phyloP scores from a whole-genome alignment of 2,329 filamentous ascomycete species.

The Neonectria neomacrospora region DNA sequence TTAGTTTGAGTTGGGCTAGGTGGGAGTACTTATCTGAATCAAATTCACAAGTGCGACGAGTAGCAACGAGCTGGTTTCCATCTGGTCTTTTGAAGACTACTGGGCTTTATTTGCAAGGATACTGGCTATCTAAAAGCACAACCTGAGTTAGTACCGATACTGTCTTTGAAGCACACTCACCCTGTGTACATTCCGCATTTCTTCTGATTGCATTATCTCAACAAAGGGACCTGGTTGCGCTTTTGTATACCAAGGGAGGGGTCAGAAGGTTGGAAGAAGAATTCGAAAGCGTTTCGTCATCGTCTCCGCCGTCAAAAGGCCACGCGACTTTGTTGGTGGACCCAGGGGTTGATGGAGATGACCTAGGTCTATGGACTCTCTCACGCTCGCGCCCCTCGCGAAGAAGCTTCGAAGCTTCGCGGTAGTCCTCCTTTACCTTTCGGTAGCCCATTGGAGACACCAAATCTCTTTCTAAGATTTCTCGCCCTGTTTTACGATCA shows the following conservation, averaged over 20 bases:
- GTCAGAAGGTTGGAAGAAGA: neutral
- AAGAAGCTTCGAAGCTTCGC: neutral
- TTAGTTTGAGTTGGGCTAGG: neutral
- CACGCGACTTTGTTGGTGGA: neutral
- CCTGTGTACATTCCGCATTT: neutral
- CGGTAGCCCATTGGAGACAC: no score
- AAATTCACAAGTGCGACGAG: neutral
- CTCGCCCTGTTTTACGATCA: neutral
- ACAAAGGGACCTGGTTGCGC: neutral
- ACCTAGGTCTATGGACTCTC: neutral
- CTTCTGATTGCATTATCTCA: neutral
- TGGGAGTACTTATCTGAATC: neutral
- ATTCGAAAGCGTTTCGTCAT: neutral
- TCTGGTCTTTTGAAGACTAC: neutral
- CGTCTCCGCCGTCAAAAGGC: neutral
- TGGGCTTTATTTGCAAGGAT: neutral
- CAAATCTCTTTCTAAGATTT: neutral
- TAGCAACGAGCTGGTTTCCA: neutral
- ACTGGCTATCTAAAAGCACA: neutral
- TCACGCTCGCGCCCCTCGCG: neutral
- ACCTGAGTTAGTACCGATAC: neutral
- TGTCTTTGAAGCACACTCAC: neutral
- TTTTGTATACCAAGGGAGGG: neutral
- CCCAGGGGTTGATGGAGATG: neutral
- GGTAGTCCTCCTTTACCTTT: neutral